Conservation (phyloP, 2,329 filamentous ascomycete species). For the Thermoascus crustaceus region DNA sequence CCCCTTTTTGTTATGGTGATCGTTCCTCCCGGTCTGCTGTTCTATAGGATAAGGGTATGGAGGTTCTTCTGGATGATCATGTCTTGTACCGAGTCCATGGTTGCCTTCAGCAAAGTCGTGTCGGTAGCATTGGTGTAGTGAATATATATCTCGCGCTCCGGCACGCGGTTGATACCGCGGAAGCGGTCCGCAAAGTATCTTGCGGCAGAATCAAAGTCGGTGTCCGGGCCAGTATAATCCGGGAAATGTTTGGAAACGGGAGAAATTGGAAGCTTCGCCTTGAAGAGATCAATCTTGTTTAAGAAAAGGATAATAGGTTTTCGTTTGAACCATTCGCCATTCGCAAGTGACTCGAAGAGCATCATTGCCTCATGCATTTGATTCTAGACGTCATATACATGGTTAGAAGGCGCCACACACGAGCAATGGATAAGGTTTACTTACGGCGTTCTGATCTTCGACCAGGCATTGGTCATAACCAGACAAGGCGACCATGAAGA, state of each 20-base stretch:
- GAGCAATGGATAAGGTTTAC: conserved; percentile 28
- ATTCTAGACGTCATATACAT: conserved; percentile 50
- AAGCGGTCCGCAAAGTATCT: conserved; percentile 81
- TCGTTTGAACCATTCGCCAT: conserved; percentile 77
- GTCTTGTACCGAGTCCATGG: conserved; percentile 77
- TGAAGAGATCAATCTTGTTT: conserved; percentile 83
- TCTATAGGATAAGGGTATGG: conserved; percentile 64
- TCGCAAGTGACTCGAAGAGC: conserved; percentile 78
- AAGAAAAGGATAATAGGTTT: conserved; percentile 76
- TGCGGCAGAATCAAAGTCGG: conserved; percentile 65
- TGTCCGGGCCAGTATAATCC: conserved; percentile 64
- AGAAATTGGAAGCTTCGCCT: conserved; percentile 62
- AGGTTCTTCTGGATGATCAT: conserved; percentile 82
- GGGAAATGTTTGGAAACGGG: conserved; percentile 69
- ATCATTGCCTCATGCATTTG: conserved; percentile 88
- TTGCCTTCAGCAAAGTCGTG: conserved; percentile 73
- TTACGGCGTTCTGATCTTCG: conserved; percentile 90
- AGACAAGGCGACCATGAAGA: conserved; percentile 91
- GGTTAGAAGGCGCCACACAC: conserved; percentile 9
- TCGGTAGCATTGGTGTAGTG: conserved; percentile 55
- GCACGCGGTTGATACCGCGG: conserved; percentile 61
- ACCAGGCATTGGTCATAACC: conserved; percentile 95
- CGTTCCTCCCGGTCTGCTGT: conserved; percentile 11
- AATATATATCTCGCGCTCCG: conserved; percentile 50
- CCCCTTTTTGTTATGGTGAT: conserved; percentile 21